Evolutionary conservation across 2,329 filamentous ascomycete genomes (phyloP).

Genomic region (Colletotrichum magnum): DNA sequence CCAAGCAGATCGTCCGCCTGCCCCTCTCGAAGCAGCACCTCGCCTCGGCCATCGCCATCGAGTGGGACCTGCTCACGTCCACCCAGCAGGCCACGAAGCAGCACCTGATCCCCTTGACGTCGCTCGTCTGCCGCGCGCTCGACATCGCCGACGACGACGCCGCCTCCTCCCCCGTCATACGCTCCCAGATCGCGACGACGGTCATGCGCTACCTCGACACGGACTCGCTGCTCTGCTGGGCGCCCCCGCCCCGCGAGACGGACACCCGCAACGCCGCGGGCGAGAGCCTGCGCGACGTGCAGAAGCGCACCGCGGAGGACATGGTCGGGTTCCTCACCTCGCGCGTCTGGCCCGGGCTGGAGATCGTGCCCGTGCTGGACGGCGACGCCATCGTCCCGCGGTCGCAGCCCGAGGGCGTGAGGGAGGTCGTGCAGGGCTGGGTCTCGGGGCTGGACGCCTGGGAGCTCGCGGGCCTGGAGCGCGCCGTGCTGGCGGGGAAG

Average conservation of each 20-base stretch:
- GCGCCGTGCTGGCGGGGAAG: constrained; percentile 88
- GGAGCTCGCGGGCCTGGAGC: constrained; percentile 89
- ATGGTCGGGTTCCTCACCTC: constrained; percentile 80
- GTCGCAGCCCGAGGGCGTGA: constrained; percentile 81
- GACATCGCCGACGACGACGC: constrained; percentile 82
- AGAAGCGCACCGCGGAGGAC: constrained; percentile 77
- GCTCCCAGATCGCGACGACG: constrained; percentile 75
- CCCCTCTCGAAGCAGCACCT: constrained; percentile 84
- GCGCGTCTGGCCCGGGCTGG: constrained; percentile 86
- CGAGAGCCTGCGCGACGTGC: constrained; percentile 78
- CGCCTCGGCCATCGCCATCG: constrained; percentile 86
- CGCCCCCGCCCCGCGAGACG: constrained; percentile 65
- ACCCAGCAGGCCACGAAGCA: constrained; percentile 87
- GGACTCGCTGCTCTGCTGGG: constrained; percentile 94
- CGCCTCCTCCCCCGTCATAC: constrained; percentile 62
- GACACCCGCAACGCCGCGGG: constrained; percentile 61
- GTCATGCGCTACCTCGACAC: constrained; percentile 91
- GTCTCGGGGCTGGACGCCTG: constrained; percentile 78
- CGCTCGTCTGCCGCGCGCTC: constrained; percentile 84
- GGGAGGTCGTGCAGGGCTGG: constrained; percentile 84
- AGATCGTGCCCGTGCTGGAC: constrained; percentile 85
- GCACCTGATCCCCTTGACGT: constrained; percentile 92
- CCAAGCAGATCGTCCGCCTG: constrained; percentile 79
- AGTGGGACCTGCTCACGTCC: constrained; percentile 91
- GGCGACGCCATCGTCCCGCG: constrained; percentile 81